Evolutionary conservation across 2,329 filamentous ascomycete genomes (phyloP), one percentile per base, ranked within the genome.

Genomic region (Pseudogymnoascus sp.): DNA sequence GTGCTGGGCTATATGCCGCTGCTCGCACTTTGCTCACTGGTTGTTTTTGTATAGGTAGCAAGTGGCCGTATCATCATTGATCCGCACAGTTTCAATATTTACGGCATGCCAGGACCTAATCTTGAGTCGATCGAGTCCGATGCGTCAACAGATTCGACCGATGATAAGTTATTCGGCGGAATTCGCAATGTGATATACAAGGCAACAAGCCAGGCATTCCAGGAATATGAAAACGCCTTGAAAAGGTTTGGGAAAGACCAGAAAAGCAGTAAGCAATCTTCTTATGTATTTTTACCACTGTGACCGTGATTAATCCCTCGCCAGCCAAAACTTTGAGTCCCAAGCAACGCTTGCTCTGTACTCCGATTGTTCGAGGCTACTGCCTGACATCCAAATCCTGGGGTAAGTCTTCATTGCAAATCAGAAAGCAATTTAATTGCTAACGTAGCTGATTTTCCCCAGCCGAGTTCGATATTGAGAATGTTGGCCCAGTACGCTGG

Each of bases 401-500:
- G 72, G 69, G 69, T 70, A 67, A 65, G 67, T 16, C n/a, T 31
- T 37, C n/a, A n/a, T n/a, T n/a, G n/a, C n/a, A n/a, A n/a, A n/a
- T n/a, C n/a, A n/a, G n/a, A n/a, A n/a, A n/a, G n/a, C n/a, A n/a
- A n/a, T n/a, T n/a, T n/a, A n/a, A n/a, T n/a, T n/a, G n/a, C n/a
- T n/a, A n/a, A n/a, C n/a, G n/a, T n/a, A n/a, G n/a, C n/a, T n/a
- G n/a, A n/a, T n/a, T n/a, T n/a, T n/a, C n/a, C n/a, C 4, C 6
- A 53, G 46, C 46, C 4, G 46, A 80, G 64, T 81, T 82, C 65
- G 80, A 75, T 65, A 73, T 83, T 56, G 78, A 81, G 50, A 70
- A 77, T 11, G 72, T 82, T 4, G 64, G 65, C 1, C 76, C 79
- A 36, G 78, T 83, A 56, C 65, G 73, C 40, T 84, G 81, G 77